Base-by-base conservation (phyloP, 2,329 filamentous ascomycete genomes). In the Podosphaera leucotricha region DNA sequence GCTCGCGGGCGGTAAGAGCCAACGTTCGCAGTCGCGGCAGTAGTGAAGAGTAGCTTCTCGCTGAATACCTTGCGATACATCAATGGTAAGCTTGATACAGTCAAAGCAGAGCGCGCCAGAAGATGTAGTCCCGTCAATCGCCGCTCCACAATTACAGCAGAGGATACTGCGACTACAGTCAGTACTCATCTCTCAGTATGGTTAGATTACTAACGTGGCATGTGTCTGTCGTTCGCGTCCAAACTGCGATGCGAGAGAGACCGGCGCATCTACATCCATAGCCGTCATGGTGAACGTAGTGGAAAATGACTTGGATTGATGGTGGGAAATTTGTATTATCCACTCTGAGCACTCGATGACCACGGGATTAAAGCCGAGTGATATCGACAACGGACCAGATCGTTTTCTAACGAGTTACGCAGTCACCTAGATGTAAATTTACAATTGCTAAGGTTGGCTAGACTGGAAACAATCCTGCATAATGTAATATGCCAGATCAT, bases 131-230 rank as follows among this genome's bases (percentile, higher is more conserved):
- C 90, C 90, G 62, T 94, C 86, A 56, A 98, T 93, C 35, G 87
- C 79, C 48, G 83, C 85, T 58, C 87, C 90, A 62, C 90, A 98
- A 69, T 95, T 93, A 67, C 84, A 93, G 64, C 90, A 98, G 46
- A 98, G 80, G 58, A 95, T 93, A n/a, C 77, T 82, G 47, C 44
- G 45, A 44, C 11, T 37, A 44, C n/a, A 33, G 20, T 44, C 20
- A 26, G 16, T 16, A 40, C 5, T n/a, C 18, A 18, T n/a, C 7
- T 30, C 2, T 19, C 28, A 19, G 20, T n/a, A 8, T 13, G n/a
- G 33, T 19, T 41, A 46, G 13, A 6, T 15, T 53, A 58, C 66
- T 53, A 60, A 71, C 69, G 73, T 78, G 49, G 73, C 72, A 49
- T 64, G 59, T 45, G 56, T 54, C 35, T 54, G 54, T 22, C 53